Percentiles rank a stretch among this genome's conserved stretches.
These are phyloP conservation scores for Xylaria multiplex DNA, from an alignment of 2,329 filamentous ascomycete genomes.

Conservation along the genomic window DNA sequence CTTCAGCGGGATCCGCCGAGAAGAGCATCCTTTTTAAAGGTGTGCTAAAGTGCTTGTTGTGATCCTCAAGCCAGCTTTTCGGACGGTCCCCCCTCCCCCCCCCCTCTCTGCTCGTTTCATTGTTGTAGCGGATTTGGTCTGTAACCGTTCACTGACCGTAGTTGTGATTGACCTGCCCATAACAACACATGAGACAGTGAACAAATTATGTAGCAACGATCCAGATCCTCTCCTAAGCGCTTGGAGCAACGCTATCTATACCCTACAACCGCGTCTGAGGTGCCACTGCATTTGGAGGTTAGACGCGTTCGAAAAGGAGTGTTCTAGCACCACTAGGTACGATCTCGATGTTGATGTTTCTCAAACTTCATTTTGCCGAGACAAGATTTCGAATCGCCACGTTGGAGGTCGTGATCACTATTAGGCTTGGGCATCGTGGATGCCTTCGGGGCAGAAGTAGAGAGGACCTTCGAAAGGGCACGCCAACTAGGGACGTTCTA, in stretches of 20 bases:
- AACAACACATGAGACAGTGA: neutral
- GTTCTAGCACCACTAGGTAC: neutral
- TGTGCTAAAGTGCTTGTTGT: slow-evolving; percentile 3
- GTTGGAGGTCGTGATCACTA: neutral
- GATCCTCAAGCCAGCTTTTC: neutral
- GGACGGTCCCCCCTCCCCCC: too few relatives aligned
- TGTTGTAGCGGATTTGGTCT: neutral
- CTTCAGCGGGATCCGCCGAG: slow-evolving; percentile 15
- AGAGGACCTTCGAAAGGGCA: too few relatives aligned
- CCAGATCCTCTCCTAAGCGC: neutral
- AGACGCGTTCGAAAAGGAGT: neutral
- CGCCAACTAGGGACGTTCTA: neutral
- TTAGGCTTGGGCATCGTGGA: slow-evolving; percentile 1
- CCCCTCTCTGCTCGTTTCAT: neutral
- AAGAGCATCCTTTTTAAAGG: neutral
- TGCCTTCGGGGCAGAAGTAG: neutral
- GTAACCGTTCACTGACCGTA: neutral
- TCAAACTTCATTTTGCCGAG: neutral
- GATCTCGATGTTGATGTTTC: neutral
- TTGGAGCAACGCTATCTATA: neutral
- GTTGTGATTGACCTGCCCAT: neutral
- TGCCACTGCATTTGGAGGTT: neutral
- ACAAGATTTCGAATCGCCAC: neutral
- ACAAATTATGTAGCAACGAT: neutral
- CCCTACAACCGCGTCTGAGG: neutral